phyloP scores from a whole-genome alignment of 805 yeast genomes.

The Wickerhamiella spandovensis region DNA sequence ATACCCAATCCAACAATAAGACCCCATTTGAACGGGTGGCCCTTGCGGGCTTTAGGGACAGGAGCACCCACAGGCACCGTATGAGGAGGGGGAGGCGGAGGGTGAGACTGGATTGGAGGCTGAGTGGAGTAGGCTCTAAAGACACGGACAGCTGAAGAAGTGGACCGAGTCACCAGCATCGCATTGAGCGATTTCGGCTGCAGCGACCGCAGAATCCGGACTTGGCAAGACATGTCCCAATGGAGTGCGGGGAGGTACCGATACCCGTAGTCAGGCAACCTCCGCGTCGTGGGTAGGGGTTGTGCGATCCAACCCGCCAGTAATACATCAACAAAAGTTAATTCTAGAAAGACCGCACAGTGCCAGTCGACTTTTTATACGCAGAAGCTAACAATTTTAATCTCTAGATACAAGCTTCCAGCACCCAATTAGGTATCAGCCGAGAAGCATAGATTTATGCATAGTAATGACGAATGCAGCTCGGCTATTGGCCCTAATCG shows the following conservation, averaged over 20 bases:
- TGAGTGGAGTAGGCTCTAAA: background rate
- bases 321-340: background rate
- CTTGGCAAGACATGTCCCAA: background rate
- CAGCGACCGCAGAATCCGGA: background rate
- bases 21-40: constrained; percentile 4
- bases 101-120: background rate
- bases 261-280: background rate
- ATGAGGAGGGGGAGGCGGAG: background rate
- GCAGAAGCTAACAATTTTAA: too few relatives aligned
- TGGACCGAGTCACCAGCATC: background rate
- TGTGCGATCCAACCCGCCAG: background rate
- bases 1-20: constrained; percentile 6
- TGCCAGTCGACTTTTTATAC: background rate
- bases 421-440: too few relatives aligned
- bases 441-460: background rate
- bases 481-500: background rate
- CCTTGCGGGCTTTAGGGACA: background rate
- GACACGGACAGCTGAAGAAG: background rate
- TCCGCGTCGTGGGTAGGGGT: background rate
- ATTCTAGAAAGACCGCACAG: background rate
- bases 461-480: background rate
- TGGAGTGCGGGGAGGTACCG: background rate
- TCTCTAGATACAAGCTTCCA: too few relatives aligned
- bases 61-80: background rate
- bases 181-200: background rate